A percentile compares a stretch with the other conserved stretches of the same genome.
Conservation (phyloP, 805 yeast genomes). For the Yarrowia sp. region DNA sequence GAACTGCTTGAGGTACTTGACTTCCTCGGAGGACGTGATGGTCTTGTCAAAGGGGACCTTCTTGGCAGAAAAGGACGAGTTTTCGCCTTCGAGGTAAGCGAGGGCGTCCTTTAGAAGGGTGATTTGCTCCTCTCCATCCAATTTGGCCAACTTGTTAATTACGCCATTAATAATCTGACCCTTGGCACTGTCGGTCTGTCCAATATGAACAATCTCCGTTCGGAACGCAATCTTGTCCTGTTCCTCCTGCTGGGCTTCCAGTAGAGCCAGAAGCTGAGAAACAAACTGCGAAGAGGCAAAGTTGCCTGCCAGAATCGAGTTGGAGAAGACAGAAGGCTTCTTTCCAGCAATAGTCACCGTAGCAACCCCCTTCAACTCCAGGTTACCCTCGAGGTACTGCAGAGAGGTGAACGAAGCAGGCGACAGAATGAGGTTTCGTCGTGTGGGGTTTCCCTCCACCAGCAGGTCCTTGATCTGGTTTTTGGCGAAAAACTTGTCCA, state of each 20-base stretch:
- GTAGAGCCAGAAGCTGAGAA: constrained; percentile 2
- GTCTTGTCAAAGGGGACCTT: constrained; percentile 25
- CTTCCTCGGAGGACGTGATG: constrained; percentile 6
- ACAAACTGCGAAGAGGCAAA: constrained; percentile 26
- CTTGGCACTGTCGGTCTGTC: constrained; percentile 21
- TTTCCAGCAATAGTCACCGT: not conserved
- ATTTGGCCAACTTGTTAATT: not conserved
- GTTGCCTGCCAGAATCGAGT: constrained; percentile 31
- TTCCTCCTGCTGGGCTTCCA: constrained; percentile 24
- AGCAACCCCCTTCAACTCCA: not conserved
- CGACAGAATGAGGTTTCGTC: constrained; percentile 19
- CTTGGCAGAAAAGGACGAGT: constrained; percentile 2
- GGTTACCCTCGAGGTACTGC: constrained; percentile 12
- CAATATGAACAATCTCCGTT: constrained; percentile 19
- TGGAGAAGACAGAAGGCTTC: not conserved
- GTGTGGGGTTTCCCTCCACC: not conserved
- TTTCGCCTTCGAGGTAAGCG: not conserved
- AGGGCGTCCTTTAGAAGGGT: constrained; percentile 5
- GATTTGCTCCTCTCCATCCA: not conserved
- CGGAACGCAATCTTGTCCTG: constrained; percentile 17
- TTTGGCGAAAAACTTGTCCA: constrained; percentile 18
- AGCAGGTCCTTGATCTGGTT: constrained; percentile 10
- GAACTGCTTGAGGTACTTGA: constrained; percentile 22
- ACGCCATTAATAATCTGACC: constrained; percentile 19
- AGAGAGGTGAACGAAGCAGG: constrained; percentile 9